These are phyloP conservation scores for Ceratobasidium sp. DNA, from an alignment of 1,284 basidiomycete species.

Conservation along the genomic window DNA sequence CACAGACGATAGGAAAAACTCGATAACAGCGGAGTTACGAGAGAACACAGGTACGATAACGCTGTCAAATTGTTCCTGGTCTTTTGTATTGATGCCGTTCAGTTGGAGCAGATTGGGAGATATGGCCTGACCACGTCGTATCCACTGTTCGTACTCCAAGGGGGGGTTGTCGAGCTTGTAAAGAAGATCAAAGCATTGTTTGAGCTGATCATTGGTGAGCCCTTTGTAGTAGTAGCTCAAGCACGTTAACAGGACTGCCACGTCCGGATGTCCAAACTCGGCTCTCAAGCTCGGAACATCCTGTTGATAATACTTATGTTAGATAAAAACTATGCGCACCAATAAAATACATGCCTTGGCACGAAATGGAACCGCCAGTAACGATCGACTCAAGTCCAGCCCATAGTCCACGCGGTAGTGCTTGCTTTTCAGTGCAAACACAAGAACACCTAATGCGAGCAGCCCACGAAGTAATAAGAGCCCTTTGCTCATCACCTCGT, in stretches of 20 bases:
- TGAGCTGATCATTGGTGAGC: conserved; percentile 52
- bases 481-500: conserved; percentile 46
- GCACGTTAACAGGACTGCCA: conserved; percentile 57
- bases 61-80: conserved; percentile 49
- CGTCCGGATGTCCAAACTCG: conserved; percentile 64
- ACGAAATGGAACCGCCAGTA: conserved; percentile 61
- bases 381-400: conserved; percentile 53
- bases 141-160: conserved; percentile 56
- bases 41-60: conserved; percentile 51
- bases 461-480: conserved; percentile 56
- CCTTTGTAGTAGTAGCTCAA: conserved; percentile 62
- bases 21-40: conserved; percentile 52
- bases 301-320: neutral
- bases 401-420: conserved; percentile 64
- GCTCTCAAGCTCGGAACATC: conserved; percentile 58
- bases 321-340: neutral
- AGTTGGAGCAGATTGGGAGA: conserved; percentile 49
- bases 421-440: conserved; percentile 53
- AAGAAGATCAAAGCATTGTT: conserved; percentile 53
- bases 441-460: conserved; percentile 53
- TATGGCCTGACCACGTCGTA: conserved; percentile 44
- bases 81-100: conserved; percentile 54
- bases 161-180: conserved; percentile 56
- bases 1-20: conserved; percentile 58
- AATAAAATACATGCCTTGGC: conserved; percentile 49